Conservation (phyloP, 192 early-diverging fungal species). For the Obelidium mucronatum region DNA sequence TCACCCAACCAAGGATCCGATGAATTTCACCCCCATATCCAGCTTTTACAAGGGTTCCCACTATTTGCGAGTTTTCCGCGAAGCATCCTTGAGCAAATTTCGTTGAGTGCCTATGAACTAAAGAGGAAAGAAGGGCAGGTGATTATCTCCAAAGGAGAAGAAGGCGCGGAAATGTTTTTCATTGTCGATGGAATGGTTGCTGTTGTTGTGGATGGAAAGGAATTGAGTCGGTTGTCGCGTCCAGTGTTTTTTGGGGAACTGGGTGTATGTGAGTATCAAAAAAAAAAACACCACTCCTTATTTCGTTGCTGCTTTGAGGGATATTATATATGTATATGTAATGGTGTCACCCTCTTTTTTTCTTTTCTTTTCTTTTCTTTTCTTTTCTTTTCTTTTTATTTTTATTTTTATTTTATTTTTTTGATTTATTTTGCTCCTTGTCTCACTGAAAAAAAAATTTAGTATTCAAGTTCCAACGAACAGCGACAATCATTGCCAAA, state of each 20-base stretch:
- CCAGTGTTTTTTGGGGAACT: conserved; percentile 50
- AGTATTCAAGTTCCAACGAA: conserved; percentile 31
- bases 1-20: background rate
- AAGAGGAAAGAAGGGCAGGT: conserved; percentile 37
- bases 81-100: conserved; percentile 38
- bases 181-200: conserved; percentile 38
- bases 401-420: too few relatives aligned
- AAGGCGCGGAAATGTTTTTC: conserved; percentile 51
- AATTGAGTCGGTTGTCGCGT: conserved; percentile 14
- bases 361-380: too few relatives aligned
- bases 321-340: too few relatives aligned
- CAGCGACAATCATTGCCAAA: conserved; percentile 41
- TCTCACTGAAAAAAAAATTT: background rate
- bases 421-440: background rate
- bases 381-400: conserved; percentile 36
- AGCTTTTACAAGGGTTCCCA: conserved; percentile 42
- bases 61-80: conserved; percentile 49
- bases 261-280: conserved; percentile 43
- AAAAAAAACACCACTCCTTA: background rate
- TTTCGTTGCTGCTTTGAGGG: too few relatives aligned
- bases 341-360: too few relatives aligned
- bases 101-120: conserved; percentile 37
- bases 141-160: conserved; percentile 51
- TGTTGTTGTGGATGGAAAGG: conserved; percentile 28
- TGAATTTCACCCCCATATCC: background rate